Evolutionary conservation across 805 yeast genomes (phyloP), one percentile per base, ranked within the genome.

Genomic region (Suhomyces emberorum): DNA sequence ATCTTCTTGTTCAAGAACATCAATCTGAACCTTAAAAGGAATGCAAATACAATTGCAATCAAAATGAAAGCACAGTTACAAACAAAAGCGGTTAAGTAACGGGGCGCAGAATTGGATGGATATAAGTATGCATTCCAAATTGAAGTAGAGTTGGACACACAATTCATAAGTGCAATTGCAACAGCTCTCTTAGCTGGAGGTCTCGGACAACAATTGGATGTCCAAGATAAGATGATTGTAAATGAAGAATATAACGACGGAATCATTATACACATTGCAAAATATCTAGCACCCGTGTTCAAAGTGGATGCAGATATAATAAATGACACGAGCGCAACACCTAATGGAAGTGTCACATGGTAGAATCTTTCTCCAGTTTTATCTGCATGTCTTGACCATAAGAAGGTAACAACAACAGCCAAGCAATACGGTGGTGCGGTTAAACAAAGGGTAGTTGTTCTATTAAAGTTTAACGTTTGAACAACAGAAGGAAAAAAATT

Each of bases 401-500:
- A 33, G 47, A 66, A 75, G 1, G 81, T 74, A 7, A 65, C 55
- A 10, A 72, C 54, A 3, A 74, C 79, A 0, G 79, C 77, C 35
- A 75, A 46, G 30, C 72, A 51, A 51, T 76, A 78, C 8, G 81
- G 81, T 16, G 82, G 83, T 15, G 76, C 81, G 7, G 83, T 76
- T 38, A 79, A 61, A 43, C 76, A 72, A 32, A 77, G 64, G 3
- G 83, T 76, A 30, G 71, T 63, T 25, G 75, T 63, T 32, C 67
- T 61, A 48, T 57, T 54, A 46, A 74, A 79, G 29, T 76, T 70
- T 42, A 79, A 63, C 10, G 83, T 76, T 39, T 65, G 51, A 12
- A 79, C 82, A 18, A 79, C 76, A 1, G 81, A 67, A 18, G 83
- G 83, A 63, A 76, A 78, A 52, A 75, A 77, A 50, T 76, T 72